phyloP scores from a whole-genome alignment of 306 rosid genomes.

The Gastrolobium villosum region DNA sequence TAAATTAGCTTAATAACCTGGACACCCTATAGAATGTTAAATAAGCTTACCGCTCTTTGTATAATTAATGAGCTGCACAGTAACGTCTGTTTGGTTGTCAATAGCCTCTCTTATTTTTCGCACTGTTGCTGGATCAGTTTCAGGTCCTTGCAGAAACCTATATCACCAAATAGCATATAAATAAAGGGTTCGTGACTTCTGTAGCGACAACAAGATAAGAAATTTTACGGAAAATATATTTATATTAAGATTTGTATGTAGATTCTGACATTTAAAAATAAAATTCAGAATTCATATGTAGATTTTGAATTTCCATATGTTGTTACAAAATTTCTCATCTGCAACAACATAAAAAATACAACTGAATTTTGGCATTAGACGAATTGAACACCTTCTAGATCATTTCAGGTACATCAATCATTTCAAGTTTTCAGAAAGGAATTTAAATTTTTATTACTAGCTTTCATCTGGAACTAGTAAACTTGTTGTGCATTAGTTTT shows the following conservation, averaged over 20 bases:
- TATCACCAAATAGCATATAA: conserved; percentile 42
- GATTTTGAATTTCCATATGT: too few relatives aligned
- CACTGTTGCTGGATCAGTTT: conserved; percentile 93
- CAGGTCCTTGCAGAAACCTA: conserved; percentile 98
- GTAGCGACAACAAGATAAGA: too few relatives aligned
- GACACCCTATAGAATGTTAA: not conserved
- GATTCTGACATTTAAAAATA: too few relatives aligned
- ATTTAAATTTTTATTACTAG: not conserved
- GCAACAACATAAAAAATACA: too few relatives aligned
- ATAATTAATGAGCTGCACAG: conserved; percentile 95
- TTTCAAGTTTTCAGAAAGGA: not conserved
- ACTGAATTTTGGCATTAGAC: not conserved
- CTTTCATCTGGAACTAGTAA: conserved; percentile 4
- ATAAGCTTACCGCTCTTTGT: conserved; percentile 81
- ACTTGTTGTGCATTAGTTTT: not conserved
- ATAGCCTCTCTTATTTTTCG: conserved; percentile 91
- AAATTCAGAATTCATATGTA: too few relatives aligned
- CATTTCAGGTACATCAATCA: not conserved
- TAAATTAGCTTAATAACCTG: not conserved
- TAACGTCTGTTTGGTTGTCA: conserved; percentile 89
- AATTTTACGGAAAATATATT: too few relatives aligned
- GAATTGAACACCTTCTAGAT: not conserved
- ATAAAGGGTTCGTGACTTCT: too few relatives aligned
- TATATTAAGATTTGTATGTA: too few relatives aligned
- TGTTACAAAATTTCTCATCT: too few relatives aligned